Base-by-base conservation (phyloP, 2,329 filamentous ascomycete genomes). In the Paradendryphiella salina region DNA sequence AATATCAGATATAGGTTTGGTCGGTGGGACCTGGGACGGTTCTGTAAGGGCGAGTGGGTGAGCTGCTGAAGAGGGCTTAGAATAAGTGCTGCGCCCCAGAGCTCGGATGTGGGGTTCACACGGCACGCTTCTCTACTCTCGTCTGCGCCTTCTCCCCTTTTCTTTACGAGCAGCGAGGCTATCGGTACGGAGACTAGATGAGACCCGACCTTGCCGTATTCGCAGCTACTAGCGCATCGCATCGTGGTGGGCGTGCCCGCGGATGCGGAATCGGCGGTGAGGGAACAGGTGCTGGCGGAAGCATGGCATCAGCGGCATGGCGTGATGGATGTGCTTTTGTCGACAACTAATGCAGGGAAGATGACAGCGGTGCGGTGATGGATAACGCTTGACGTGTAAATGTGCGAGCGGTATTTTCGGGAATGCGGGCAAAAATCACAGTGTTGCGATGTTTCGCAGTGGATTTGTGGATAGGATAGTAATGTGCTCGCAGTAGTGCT, bases 321-420 rank as follows among this genome's bases (percentile, higher is more conserved):
- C 52, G 52, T 55, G 52, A 55, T 33, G 52, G 37, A 15, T 20
- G 36, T 14, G 41, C 23, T 44, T 37, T 38, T 23, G 28, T 31
- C 41, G 46, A 46, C 29, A 31, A 26, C 49, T 55, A 38, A 55
- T 55, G 52, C 52, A 55, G 49, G 49, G 49, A 26, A 36, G 14
- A 28, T 9, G 41, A 39, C 34, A 52, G 37, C 34, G 14, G 44
- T 21, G 37, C 34, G 14, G 44, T 29, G 35, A 28, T 41, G 14
- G 37, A 36, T 28, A 42, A 31, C 33, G 37, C 32, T 46, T 43
- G 49, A 51, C 48, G 42, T 34, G 42, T 32, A 44, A 34, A 42
- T 21, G 38, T 18, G 28, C 18, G 32, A 36, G 14, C 34, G 20
- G 33, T 21, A 23, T 21, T 13, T 23, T 37, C 28, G 46, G 40